Conservation (phyloP, 1,284 basidiomycete species). For the Stereum hirsutum region DNA sequence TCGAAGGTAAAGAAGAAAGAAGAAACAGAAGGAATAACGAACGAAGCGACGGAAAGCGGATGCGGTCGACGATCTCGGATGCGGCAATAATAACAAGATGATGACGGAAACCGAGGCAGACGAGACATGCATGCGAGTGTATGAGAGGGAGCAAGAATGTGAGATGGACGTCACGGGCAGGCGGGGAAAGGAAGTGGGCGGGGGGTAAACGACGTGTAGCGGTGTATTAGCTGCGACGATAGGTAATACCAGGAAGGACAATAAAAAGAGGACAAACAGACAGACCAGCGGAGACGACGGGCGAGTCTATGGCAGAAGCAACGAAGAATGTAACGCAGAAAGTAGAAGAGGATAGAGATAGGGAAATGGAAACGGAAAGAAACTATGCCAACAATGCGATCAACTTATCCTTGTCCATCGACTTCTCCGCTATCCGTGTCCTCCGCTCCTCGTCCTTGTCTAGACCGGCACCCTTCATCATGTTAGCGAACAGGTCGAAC, state of each 20-base stretch:
- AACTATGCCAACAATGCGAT: slow-evolving; percentile 46
- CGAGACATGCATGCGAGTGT: too few species aligned
- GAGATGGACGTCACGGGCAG: too few species aligned
- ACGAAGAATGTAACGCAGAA: too few species aligned
- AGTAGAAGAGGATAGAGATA: too few species aligned
- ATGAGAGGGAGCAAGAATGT: too few species aligned
- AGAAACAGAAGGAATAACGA: slow-evolving; percentile 2
- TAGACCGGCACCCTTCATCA: slow-evolving; percentile 57
- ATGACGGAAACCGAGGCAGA: slow-evolving; percentile 3
- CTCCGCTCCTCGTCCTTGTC: slow-evolving; percentile 46
- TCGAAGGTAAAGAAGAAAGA: slow-evolving; percentile 13
- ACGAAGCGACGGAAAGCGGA: slow-evolving; percentile 8
- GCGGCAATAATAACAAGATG: slow-evolving; percentile 13
- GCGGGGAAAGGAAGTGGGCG: too few species aligned
- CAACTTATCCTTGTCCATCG: slow-evolving; percentile 47
- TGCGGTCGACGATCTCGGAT: slow-evolving; percentile 5
- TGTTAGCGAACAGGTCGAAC: slow-evolving; percentile 64
- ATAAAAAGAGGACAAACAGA: neutral
- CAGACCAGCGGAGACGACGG: slow-evolving; percentile 3
- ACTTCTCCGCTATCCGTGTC: slow-evolving; percentile 48
- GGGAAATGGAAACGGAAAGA: too few species aligned
- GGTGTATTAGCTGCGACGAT: too few species aligned
- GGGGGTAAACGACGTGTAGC: too few species aligned
- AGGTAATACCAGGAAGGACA: too few species aligned
- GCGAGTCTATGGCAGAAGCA: slow-evolving; percentile 1